Evolutionary conservation across 176 grass and related monocot genomes (phyloP).

Genomic region (Carex parvula): DNA sequence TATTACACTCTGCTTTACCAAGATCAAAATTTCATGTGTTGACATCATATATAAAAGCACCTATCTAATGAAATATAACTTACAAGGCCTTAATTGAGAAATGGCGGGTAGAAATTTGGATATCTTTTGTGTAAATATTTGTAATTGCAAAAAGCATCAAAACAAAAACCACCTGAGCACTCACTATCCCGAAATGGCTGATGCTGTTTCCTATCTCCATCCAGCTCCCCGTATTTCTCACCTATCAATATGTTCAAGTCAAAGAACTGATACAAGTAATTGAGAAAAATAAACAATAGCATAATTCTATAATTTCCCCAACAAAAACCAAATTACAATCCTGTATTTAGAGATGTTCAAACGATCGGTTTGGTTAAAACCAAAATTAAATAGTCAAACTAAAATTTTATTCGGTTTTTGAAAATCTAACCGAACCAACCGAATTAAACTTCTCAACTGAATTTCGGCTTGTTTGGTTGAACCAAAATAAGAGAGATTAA

Average conservation of each 20-base stretch:
- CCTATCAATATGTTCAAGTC: slow-evolving; percentile 41
- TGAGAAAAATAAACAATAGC: not conserved
- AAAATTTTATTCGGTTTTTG: too few species aligned
- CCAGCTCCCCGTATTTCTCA: slow-evolving; percentile 90
- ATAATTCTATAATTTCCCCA: not conserved
- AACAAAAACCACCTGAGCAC: slow-evolving; percentile 89
- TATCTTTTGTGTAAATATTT: slow-evolving; percentile 88
- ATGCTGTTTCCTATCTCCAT: slow-evolving; percentile 99
- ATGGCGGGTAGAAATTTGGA: slow-evolving; percentile 49
- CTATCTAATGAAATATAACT: slow-evolving; percentile 10
- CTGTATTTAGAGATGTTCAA: too few species aligned
- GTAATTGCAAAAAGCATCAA: slow-evolving; percentile 91
- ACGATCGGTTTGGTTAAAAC: too few species aligned
- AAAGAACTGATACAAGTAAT: not conserved
- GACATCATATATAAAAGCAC: not conserved
- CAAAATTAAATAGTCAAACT: too few species aligned
- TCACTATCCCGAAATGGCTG: slow-evolving; percentile 91
- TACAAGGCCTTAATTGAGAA: slow-evolving; percentile 57
- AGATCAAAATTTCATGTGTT: slow-evolving; percentile 4
- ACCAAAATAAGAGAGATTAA: too few species aligned
- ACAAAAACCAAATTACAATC: too few species aligned
- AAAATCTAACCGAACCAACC: too few species aligned
- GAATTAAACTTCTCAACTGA: too few species aligned
- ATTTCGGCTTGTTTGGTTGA: too few species aligned
- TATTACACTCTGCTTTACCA: not conserved